Base-by-base conservation (phyloP, 179 eudicot species). In the Drosera spatulata region DNA sequence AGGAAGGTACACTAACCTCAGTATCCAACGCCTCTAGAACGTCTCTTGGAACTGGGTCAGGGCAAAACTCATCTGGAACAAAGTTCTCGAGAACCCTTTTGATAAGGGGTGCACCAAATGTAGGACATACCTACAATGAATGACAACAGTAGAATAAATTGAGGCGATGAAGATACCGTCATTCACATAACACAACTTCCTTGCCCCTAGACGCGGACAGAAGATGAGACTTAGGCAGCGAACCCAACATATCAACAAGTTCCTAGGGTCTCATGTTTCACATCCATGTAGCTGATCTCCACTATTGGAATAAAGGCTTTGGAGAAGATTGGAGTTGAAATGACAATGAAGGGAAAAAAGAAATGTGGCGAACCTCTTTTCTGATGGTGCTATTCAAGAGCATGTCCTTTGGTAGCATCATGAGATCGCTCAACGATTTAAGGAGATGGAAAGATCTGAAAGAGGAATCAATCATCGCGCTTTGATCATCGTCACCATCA, bases 361-460 rank as follows among this genome's bases (percentile, higher is more conserved):
- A 22, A 4, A 43, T 43, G 45, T 43, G 0, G 0, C 5, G 45
- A 57, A 82, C 96, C 84, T 91, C 98, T 76, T 67, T 79, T 78
- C 97, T 82, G 37, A 82, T 77, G 63, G 87, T 74, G 47, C 67
- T 70, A 61, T 77, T 86, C 42, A 77, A 71, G 48, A 93, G 82
- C 95, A 93, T 78, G 78, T 79, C 99, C 62, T 79, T 78, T 5
- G 99, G 99, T 61, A 93, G 95, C 99, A 93, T 93, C 96, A 93
- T 84, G 57, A 93, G 90, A 67, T 93, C 90, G 64, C 99, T 93
- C 79, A 93, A 66, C 6, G 97, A 86, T 64, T 89, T 85, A 48
- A 93, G 86, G 58, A 93, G 82, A 66, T 77, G 73, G 73, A 93
- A 93, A 42, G 93, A 74, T 71, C 79, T 84, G 65, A 82, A 86